These are phyloP conservation scores for Amphichorda felina DNA, from an alignment of 2,329 filamentous ascomycete genomes.

Conservation along the genomic window DNA sequence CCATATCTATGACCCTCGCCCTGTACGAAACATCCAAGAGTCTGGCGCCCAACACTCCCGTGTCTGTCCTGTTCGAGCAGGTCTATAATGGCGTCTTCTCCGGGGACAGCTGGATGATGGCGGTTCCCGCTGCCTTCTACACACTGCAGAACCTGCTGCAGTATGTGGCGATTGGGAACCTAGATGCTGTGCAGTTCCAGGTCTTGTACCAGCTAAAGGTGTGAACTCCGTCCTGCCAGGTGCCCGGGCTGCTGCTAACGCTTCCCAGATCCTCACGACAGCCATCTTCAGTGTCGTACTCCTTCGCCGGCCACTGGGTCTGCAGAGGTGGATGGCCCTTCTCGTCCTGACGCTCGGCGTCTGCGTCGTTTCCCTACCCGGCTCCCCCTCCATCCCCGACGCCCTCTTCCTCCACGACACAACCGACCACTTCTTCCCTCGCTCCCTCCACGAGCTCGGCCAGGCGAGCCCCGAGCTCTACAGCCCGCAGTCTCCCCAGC, in stretches of 20 bases:
- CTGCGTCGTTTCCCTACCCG: conserved; percentile 68
- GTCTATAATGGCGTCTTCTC: conserved; percentile 75
- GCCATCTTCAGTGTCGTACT: conserved; percentile 77
- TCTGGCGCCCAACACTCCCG: conserved; percentile 66
- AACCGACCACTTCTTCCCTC: conserved; percentile 59
- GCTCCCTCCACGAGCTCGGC: conserved; percentile 66
- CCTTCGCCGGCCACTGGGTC: conserved; percentile 57
- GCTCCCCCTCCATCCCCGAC: conserved; percentile 34
- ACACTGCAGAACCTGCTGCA: conserved; percentile 90
- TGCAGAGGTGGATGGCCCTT: conserved; percentile 70
- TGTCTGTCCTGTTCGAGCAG: conserved; percentile 67
- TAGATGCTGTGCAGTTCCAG: conserved; percentile 89
- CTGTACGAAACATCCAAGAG: conserved; percentile 77
- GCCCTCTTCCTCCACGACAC: conserved; percentile 52
- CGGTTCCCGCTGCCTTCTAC: conserved; percentile 78
- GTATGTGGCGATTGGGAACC: conserved; percentile 81
- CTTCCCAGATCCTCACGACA: conserved; percentile 59
- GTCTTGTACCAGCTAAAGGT: conserved; percentile 80
- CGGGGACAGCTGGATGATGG: conserved; percentile 89
- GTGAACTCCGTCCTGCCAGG: neutral
- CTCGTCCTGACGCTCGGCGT: conserved; percentile 72
- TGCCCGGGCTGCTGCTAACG: neutral
- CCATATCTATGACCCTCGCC: conserved; percentile 74
- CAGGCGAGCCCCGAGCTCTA: conserved; percentile 25
- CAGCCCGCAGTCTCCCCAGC: neutral